Conservation (phyloP, 1,139 yeast species). For the Sugiyamaella paludigena region DNA sequence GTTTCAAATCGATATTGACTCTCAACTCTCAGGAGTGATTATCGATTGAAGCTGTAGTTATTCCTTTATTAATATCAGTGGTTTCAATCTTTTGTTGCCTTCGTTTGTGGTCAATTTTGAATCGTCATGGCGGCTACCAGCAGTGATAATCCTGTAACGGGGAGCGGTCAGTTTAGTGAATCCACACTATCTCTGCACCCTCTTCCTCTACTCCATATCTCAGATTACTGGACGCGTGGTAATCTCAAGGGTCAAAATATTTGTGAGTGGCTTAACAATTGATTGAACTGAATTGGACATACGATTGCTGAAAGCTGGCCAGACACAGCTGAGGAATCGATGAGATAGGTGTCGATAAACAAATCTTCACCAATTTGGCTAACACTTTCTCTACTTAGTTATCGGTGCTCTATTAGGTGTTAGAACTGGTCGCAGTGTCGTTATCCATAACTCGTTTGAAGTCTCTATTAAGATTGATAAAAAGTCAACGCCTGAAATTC, state of each 20-base stretch:
- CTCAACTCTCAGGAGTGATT: too few species aligned
- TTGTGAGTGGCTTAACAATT: slow-evolving; percentile 21
- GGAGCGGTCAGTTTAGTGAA: slow-evolving; percentile 4
- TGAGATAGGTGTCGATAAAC: not conserved
- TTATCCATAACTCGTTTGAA: slow-evolving; percentile 37
- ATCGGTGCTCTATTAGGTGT: slow-evolving; percentile 38
- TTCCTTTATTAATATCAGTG: too few species aligned
- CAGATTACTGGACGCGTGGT: slow-evolving; percentile 37
- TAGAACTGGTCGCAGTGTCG: slow-evolving; percentile 30
- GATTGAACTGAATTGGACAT: slow-evolving; percentile 1
- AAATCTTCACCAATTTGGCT: not conserved
- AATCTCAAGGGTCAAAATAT: slow-evolving; percentile 21
- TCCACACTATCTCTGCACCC: slow-evolving; percentile 35
- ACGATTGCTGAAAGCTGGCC: too few species aligned
- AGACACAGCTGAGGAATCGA: slow-evolving; percentile 2
- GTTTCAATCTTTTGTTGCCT: too few species aligned
- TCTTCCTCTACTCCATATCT: slow-evolving; percentile 37
- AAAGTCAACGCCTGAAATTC: slow-evolving; percentile 12
- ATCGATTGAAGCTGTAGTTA: too few species aligned
- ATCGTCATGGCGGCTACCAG: too few species aligned
- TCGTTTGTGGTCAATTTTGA: too few species aligned
- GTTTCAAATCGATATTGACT: too few species aligned
- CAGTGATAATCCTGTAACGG: too few species aligned
- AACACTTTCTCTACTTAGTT: slow-evolving; percentile 21
- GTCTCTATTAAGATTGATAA: slow-evolving; percentile 14